These are phyloP conservation scores for Penicillium sclerotigenum DNA, from an alignment of 2,329 filamentous ascomycete species.

Conservation along the genomic window DNA sequence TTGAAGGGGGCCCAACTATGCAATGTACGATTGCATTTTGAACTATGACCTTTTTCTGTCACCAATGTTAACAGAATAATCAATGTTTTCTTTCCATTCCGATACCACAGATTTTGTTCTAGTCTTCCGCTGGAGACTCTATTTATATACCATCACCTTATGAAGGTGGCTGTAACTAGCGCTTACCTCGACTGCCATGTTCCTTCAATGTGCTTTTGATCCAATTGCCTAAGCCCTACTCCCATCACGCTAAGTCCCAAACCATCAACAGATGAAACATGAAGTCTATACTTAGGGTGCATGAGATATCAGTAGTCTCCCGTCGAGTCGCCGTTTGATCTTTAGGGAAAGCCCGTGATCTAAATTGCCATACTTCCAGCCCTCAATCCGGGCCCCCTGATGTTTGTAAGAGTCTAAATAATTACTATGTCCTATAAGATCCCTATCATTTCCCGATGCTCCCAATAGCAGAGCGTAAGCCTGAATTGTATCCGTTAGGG, in stretches of 20 bases:
- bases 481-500: background rate
- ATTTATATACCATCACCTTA: background rate
- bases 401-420: background rate
- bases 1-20: background rate
- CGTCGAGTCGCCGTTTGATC: background rate
- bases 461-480: background rate
- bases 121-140: no score
- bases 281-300: background rate
- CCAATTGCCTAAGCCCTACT: background rate
- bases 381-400: background rate
- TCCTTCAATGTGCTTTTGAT: background rate
- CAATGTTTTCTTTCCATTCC: no score
- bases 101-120: background rate
- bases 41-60: background rate
- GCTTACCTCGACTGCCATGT: background rate
- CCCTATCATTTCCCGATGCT: no score
- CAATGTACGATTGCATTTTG: background rate
- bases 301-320: no score
- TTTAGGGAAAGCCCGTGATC: no score
- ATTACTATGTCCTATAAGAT: background rate
- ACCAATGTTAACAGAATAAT: background rate
- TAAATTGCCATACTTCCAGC: no score
- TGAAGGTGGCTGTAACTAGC: background rate
- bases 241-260: background rate
- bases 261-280: background rate